These are phyloP conservation scores for Apiospora malaysiana DNA, from an alignment of 2,329 filamentous ascomycete species.

Conservation along the genomic window DNA sequence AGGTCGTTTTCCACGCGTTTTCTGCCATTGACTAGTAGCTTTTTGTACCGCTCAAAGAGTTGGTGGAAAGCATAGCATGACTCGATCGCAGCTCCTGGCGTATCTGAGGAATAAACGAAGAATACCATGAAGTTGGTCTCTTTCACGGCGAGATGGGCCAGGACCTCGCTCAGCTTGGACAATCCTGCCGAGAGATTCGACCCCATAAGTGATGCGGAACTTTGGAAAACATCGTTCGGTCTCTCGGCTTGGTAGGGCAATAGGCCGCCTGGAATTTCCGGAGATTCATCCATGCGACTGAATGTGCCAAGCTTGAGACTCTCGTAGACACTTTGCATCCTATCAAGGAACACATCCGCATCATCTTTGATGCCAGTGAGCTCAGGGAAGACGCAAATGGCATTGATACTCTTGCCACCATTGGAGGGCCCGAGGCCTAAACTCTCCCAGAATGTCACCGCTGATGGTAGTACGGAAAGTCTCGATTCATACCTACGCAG, in stretches of 20 bases:
- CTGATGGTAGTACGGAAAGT: conserved; percentile 76
- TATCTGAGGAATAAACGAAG: conserved; percentile 72
- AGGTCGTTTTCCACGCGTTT: conserved; percentile 63
- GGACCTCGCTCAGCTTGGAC: conserved; percentile 52
- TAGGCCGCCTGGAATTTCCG: conserved; percentile 54
- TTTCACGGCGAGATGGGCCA: conserved; percentile 48
- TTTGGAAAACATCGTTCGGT: conserved; percentile 45
- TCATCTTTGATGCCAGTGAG: conserved; percentile 67
- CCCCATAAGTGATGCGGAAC: conserved; percentile 47
- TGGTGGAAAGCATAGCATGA: conserved; percentile 77
- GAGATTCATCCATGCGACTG: conserved; percentile 50
- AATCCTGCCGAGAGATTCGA: conserved; percentile 56
- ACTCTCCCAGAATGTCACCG: conserved; percentile 81
- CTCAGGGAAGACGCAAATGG: conserved; percentile 73
- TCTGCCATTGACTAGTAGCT: conserved; percentile 54
- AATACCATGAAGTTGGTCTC: conserved; percentile 75
- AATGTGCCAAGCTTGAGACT: conserved; percentile 74
- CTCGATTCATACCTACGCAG: conserved; percentile 72
- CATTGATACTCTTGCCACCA: conserved; percentile 73
- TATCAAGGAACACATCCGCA: conserved; percentile 68
- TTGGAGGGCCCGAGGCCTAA: conserved; percentile 75
- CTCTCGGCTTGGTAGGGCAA: conserved; percentile 57
- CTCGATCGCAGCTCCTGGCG: conserved; percentile 67
- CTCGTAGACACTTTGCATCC: conserved; percentile 75
- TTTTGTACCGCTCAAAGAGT: conserved; percentile 70